phyloP scores from a whole-genome alignment of 148 eudicot genomes.

The Linanthus parryae region DNA sequence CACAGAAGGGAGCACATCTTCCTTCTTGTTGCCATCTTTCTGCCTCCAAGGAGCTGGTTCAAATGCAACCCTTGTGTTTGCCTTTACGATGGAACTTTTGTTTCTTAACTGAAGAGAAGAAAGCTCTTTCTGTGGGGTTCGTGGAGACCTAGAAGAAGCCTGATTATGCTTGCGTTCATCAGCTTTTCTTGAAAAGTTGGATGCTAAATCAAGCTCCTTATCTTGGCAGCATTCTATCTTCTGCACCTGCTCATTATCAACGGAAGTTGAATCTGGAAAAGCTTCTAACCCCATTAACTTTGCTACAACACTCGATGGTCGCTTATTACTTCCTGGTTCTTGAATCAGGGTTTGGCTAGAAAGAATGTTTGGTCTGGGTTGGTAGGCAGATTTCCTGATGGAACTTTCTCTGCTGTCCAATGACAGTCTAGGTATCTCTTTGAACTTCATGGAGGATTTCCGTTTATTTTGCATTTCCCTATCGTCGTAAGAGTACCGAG shows the following conservation, averaged over 20 bases:
- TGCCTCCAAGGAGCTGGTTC: slow-evolving; percentile 51
- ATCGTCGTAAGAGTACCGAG: slow-evolving; percentile 70
- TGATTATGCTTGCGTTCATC: slow-evolving; percentile 29
- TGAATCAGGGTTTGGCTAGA: slow-evolving; percentile 15
- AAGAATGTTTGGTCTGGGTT: slow-evolving; percentile 25
- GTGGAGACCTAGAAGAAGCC: slow-evolving; percentile 29
- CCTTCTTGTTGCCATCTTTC: slow-evolving; percentile 8
- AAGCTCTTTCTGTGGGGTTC: slow-evolving; percentile 23
- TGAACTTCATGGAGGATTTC: slow-evolving; percentile 33
- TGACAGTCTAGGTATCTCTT: slow-evolving; percentile 73
- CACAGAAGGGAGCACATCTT: slow-evolving; percentile 31
- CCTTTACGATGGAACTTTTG: slow-evolving; percentile 15
- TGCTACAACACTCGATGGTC: slow-evolving; percentile 58
- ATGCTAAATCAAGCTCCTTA: slow-evolving; percentile 22
- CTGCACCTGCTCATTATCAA: slow-evolving; percentile 15
- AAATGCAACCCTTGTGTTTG: slow-evolving; percentile 22
- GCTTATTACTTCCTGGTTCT: slow-evolving; percentile 50
- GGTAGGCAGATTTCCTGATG: slow-evolving; percentile 22
- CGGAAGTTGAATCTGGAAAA: slow-evolving; percentile 32
- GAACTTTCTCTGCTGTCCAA: slow-evolving; percentile 60
- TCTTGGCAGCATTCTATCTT: slow-evolving; percentile 17
- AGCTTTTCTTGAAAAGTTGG: slow-evolving; percentile 32
- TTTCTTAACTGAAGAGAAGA: slow-evolving; percentile 21
- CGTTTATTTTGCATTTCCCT: slow-evolving; percentile 31
- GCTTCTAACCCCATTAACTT: slow-evolving; percentile 83